These are phyloP conservation scores for Aspergillus sp. DNA, from an alignment of 2,329 filamentous ascomycete species.

Conservation along the genomic window DNA sequence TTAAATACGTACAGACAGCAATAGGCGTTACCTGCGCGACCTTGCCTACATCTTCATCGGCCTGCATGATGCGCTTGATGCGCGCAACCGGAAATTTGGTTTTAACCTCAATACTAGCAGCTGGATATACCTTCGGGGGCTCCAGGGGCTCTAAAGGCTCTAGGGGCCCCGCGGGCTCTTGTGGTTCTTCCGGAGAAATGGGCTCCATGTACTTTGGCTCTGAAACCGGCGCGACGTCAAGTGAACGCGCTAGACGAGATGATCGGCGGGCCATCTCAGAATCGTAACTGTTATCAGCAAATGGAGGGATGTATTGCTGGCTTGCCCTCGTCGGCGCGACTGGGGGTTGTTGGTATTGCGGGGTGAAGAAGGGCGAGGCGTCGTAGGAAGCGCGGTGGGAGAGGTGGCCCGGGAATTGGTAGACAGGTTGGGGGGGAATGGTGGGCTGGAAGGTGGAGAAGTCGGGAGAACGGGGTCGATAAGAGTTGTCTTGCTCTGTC, in stretches of 20 bases:
- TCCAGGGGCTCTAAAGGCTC: slow-evolving; percentile 7
- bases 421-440: slow-evolving; percentile 34
- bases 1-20: slow-evolving; percentile 66
- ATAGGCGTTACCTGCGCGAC: slow-evolving; percentile 97
- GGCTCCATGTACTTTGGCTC: slow-evolving; percentile 25
- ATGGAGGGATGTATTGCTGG: slow-evolving; percentile 40
- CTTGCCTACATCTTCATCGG: slow-evolving; percentile 97
- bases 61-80: slow-evolving; percentile 99
- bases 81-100: slow-evolving; percentile 96
- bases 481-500: slow-evolving; percentile 46
- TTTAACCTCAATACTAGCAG: slow-evolving; percentile 69
- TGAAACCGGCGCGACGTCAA: slow-evolving; percentile 28
- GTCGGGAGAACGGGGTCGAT: slow-evolving; percentile 51
- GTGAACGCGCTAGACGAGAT: slow-evolving; percentile 34
- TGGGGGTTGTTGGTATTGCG: slow-evolving; percentile 34
- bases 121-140: slow-evolving; percentile 24
- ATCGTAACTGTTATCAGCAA: slow-evolving; percentile 22
- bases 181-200: slow-evolving; percentile 21
- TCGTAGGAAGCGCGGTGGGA: slow-evolving; percentile 46
- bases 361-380: slow-evolving; percentile 47
- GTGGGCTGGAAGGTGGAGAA: slow-evolving; percentile 50
- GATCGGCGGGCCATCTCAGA: slow-evolving; percentile 46
- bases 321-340: slow-evolving; percentile 26
- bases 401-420: slow-evolving; percentile 34
- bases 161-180: slow-evolving; percentile 7